Evolutionary conservation across 495 filamentous ascomycete species (phyloP).

Genomic region (Hypoxylon crocopeplum): DNA sequence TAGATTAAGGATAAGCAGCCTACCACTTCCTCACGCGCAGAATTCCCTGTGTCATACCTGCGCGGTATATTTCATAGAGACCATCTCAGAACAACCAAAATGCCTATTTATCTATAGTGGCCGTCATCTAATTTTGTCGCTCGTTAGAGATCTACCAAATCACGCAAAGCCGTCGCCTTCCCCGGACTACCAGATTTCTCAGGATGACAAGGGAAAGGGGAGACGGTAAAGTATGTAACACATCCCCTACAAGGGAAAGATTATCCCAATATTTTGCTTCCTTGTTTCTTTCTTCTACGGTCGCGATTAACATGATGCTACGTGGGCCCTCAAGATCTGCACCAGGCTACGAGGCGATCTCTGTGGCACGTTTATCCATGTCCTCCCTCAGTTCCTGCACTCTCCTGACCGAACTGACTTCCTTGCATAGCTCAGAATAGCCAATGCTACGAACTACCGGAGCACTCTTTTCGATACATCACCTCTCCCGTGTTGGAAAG

Average conservation of each 20-base stretch:
- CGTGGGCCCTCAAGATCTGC: constrained; percentile 30
- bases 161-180: constrained; percentile 26
- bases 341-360: constrained; percentile 31
- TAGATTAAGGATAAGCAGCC: constrained; percentile 11
- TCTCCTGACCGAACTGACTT: neutral
- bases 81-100: constrained; percentile 10
- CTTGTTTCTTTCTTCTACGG: constrained; percentile 12
- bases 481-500: neutral
- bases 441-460: neutral
- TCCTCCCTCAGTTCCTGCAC: constrained; percentile 2
- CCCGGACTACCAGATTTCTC: constrained; percentile 19
- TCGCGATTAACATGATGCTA: constrained; percentile 18
- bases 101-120: constrained; percentile 30
- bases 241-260: neutral
- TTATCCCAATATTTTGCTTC: constrained; percentile 20
- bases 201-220: constrained; percentile 4
- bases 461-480: neutral
- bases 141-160: constrained; percentile 27
- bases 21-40: constrained; percentile 11
- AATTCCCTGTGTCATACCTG: constrained; percentile 6
- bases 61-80: constrained; percentile 1
- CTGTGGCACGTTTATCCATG: constrained; percentile 22
- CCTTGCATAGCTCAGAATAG: constrained; percentile 1
- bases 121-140: constrained; percentile 18
- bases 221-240: constrained; percentile 25